A percentile compares a stretch with the other conserved stretches of the same genome.
Conservation (phyloP, 2,329 filamentous ascomycete species). For the Fusarium drepaniforme region DNA sequence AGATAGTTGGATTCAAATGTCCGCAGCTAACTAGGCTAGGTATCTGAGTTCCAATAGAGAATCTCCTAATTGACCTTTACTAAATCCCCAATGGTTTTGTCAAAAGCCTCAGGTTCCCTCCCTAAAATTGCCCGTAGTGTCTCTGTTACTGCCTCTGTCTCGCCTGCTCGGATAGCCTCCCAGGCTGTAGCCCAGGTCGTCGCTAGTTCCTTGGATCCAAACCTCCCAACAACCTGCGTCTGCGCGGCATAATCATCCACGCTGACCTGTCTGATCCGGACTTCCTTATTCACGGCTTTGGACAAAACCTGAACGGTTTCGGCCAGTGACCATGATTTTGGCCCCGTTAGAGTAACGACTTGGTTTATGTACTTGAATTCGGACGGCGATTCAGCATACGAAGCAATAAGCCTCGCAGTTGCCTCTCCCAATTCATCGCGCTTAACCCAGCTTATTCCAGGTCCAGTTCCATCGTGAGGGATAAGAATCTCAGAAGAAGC, state of each 20-base stretch:
- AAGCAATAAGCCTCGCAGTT: constrained; percentile 21
- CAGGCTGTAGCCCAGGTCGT: constrained; percentile 34
- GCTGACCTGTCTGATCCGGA: constrained; percentile 14
- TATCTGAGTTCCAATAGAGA: not conserved
- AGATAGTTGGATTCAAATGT: not conserved
- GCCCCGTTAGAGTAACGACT: constrained; percentile 19
- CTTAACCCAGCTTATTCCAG: constrained; percentile 31
- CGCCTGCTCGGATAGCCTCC: constrained; percentile 28
- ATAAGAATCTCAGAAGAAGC: not conserved
- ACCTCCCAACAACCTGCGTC: constrained; percentile 13
- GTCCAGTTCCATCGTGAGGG: constrained; percentile 25
- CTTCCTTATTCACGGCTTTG: not conserved
- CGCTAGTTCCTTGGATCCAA: constrained; percentile 6
- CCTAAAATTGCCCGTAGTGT: constrained; percentile 13
- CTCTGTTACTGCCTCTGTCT: constrained; percentile 12
- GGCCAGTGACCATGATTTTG: constrained; percentile 1
- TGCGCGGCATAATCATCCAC: constrained; percentile 29
- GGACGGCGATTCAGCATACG: not conserved
- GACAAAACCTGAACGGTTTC: constrained; percentile 17
- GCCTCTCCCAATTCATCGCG: constrained; percentile 35
- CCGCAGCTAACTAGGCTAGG: not conserved
- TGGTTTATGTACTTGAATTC: constrained; percentile 3
- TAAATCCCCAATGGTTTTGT: constrained; percentile 17
- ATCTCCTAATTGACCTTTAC: not conserved
- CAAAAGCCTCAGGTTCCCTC: constrained; percentile 26